Evolutionary conservation across 768 basidiomycete species (phyloP).

Genomic region (Sporobolomyces pararoseus): DNA sequence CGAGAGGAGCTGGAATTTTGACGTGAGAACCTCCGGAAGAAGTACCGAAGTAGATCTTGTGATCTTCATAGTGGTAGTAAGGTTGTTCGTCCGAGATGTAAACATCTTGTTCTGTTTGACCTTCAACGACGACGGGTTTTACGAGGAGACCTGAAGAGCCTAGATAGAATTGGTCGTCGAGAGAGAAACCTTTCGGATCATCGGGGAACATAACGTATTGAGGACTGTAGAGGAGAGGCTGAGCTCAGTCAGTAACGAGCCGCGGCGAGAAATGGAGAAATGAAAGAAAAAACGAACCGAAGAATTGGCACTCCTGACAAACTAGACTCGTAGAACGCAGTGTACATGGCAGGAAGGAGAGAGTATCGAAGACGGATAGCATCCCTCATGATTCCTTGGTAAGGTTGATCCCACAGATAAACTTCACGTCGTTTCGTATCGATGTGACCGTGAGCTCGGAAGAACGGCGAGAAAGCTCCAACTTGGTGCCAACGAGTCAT

Average conservation of each 20-base stretch:
- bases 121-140: constrained; percentile 79
- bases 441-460: constrained; percentile 88
- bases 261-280: neutral
- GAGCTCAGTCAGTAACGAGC: neutral
- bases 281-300: constrained; percentile 1
- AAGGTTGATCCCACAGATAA: constrained; percentile 82
- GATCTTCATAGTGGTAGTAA: constrained; percentile 89
- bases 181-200: constrained; percentile 73
- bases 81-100: constrained; percentile 89
- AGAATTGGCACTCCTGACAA: constrained; percentile 75
- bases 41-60: constrained; percentile 64
- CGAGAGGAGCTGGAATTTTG: constrained; percentile 72
- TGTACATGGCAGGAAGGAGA: constrained; percentile 92
- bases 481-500: constrained; percentile 96
- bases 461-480: constrained; percentile 91
- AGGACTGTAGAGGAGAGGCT: constrained; percentile 58
- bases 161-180: constrained; percentile 93
- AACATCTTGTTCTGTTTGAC: constrained; percentile 63
- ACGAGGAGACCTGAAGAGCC: constrained; percentile 79
- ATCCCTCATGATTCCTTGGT: constrained; percentile 74
- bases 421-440: constrained; percentile 97
- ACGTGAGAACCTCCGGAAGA: constrained; percentile 61
- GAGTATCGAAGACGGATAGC: constrained; percentile 76
- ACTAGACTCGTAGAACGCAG: constrained; percentile 86
- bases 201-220: constrained; percentile 92